Conservation (phyloP, 805 yeast species). For the Tetrapisispora arboricola region DNA sequence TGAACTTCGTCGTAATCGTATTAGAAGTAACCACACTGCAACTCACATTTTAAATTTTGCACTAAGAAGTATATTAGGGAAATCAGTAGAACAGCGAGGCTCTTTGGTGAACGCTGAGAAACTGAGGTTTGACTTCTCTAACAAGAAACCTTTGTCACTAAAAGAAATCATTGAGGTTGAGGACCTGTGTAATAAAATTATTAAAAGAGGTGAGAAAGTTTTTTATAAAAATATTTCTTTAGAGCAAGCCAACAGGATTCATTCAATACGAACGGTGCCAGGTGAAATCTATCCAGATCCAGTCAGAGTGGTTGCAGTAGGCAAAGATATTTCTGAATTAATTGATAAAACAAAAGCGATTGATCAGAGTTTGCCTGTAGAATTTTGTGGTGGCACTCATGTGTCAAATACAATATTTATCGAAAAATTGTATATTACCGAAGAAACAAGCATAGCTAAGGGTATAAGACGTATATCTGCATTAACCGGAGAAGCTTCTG, state of each 20-base stretch:
- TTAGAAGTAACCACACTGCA: constrained; percentile 96
- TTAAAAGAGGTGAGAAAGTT: constrained; percentile 60
- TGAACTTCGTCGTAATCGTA: constrained; percentile 89
- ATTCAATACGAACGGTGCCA: constrained; percentile 91
- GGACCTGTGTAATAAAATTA: constrained; percentile 55
- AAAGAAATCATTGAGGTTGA: constrained; percentile 71
- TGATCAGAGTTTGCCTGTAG: constrained; percentile 74
- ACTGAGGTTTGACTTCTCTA: constrained; percentile 91
- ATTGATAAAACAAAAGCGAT: constrained; percentile 55
- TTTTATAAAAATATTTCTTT: constrained; percentile 76
- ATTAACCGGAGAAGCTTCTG: constrained; percentile 85
- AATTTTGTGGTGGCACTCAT: constrained; percentile 99
- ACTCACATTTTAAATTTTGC: constrained; percentile 92
- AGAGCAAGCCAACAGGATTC: constrained; percentile 58
- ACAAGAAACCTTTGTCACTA: constrained; percentile 70
- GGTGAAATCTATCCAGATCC: constrained; percentile 99
- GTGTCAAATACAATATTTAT: constrained; percentile 87
- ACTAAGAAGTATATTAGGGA: constrained; percentile 75
- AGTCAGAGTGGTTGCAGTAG: constrained; percentile 93
- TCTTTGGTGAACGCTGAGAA: constrained; percentile 93
- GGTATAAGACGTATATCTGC: constrained; percentile 98
- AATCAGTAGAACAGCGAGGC: constrained; percentile 87
- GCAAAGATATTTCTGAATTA: constrained; percentile 77
- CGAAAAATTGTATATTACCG: constrained; percentile 76
- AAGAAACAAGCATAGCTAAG: constrained; percentile 96